Base-by-base conservation (phyloP, 129 eudicot genomes). In the Flaveria ramosissima region DNA sequence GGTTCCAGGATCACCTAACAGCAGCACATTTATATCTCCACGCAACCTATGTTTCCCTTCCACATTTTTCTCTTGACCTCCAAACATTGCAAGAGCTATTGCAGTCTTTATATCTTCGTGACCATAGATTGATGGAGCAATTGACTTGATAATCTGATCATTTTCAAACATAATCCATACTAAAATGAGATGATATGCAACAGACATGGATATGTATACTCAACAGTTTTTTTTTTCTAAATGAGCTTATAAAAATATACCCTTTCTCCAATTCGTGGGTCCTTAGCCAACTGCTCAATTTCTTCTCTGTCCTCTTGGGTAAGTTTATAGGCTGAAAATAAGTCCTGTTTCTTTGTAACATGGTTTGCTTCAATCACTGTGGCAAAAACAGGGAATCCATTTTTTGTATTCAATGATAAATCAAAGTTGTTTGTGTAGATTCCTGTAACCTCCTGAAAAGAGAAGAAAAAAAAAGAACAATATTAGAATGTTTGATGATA, bases 111-210 rank as follows among this genome's bases (percentile, higher is more conserved):
- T 91, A 77, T 89, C 99, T 84, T 94, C 93, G 12, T 94, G 99
- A 17, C 99, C 99, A 85, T 94, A 94, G 50, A 94, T 94, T 52
- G 97, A 94, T 42, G 99, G 99, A 61, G 99, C 99, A 78, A 94
- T 89, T 47, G 99, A 94, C 86, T 94, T 94, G 64, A 89, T 14
- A 68, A 94, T 91, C 97, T 94, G 95, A 5, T 9, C 55, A 78
- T 32, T 64, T 36, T 41, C 55, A 27, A 56, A 72, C 26, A 73
- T 19, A 60, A 59, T 24, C 9, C 27, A 45, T 61, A 16, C 48
- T 48, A 43, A 62, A 32, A 51, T 47, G 6, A 32, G 59, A 41
- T 67, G 51, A 4, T 48, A 59, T 9, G 21, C 12, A 66, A 76
- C 50, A 46, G 45, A 21, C 10, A 50, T n/a, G 13, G 17, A 30